Evolutionary conservation across 768 basidiomycete genomes (phyloP), one percentile per base, ranked within the genome.

Genomic region (Amanita fuliginea): DNA sequence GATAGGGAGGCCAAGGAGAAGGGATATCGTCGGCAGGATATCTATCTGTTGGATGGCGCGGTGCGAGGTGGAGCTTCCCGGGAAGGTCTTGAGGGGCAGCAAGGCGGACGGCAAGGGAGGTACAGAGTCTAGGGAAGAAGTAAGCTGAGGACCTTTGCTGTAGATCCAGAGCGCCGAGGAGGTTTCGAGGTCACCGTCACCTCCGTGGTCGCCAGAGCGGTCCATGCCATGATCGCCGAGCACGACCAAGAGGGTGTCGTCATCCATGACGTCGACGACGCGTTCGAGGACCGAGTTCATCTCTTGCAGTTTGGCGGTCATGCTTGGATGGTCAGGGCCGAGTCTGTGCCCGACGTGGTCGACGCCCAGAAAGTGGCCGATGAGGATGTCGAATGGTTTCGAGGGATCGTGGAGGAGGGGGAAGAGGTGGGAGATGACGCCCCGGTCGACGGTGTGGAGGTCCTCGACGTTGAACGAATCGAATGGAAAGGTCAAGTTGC

Each of bases 201-300:
- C 95, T 0, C 96, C 96, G 56, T 98, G 95, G 57, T 99, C 94
- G 1, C 96, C 96, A 18, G 85, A 76, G 35, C 77, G 71, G 58
- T 97, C 93, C 96, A 99, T 98, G 0, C 96, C 96, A 58, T 98
- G 96, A 61, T 99, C 95, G 1, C 96, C 96, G 1, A 98, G 70
- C 1, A 99, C 75, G 48, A 99, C 79, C 4, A 99, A 74, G 0
- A 99, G 69, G 0, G 96, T 98, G 44, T 95, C 86, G n/a, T 86
- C 71, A 47, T 96, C 85, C 43, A 96, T 61, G 13, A 71, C 55
- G 0, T 78, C 74, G 4, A 98, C 88, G 3, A 95, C 82, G 5
- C 77, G 72, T 10, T 64, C 62, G 2, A 99, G 67, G 0, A 96
- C 81, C 24, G 72, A 61, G 61, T 98, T 81, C 90, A 97, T 95